These are phyloP conservation scores for Podaxis carcinomalis DNA, from an alignment of 768 basidiomycete genomes.

Conservation along the genomic window DNA sequence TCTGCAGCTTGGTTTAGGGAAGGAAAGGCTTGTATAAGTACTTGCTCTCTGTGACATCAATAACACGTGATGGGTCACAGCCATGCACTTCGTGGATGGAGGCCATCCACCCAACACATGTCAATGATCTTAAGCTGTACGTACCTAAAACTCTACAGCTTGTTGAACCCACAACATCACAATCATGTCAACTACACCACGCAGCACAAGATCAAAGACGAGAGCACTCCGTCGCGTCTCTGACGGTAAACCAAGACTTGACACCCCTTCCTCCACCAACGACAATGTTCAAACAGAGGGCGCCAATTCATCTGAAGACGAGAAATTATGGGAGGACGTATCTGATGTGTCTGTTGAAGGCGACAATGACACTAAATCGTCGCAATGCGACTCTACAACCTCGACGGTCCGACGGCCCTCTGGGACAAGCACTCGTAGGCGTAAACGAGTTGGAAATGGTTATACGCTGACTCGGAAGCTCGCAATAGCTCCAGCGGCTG, in stretches of 20 bases:
- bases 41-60: background rate
- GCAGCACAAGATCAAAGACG: constrained; percentile 13
- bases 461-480: background rate
- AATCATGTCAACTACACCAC: constrained; percentile 1
- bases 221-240: background rate
- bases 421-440: background rate
- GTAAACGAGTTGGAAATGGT: constrained; percentile 1
- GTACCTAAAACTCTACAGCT: background rate
- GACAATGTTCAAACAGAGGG: constrained; percentile 32
- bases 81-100: background rate
- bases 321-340: constrained; percentile 7
- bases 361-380: background rate
- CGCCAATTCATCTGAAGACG: background rate
- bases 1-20: too few species aligned
- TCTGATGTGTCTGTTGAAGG: background rate
- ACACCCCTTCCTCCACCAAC: background rate
- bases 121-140: background rate
- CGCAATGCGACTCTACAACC: background rate
- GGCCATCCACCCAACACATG: constrained; percentile 2
- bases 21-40: background rate
- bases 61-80: background rate
- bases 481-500: background rate
- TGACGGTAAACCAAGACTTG: background rate
- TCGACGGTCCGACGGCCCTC: background rate
- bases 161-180: background rate